Evolutionary conservation across 2,329 filamentous ascomycete genomes (phyloP), one percentile per base, ranked within the genome.

Genomic region (Thelonectria rubi): DNA sequence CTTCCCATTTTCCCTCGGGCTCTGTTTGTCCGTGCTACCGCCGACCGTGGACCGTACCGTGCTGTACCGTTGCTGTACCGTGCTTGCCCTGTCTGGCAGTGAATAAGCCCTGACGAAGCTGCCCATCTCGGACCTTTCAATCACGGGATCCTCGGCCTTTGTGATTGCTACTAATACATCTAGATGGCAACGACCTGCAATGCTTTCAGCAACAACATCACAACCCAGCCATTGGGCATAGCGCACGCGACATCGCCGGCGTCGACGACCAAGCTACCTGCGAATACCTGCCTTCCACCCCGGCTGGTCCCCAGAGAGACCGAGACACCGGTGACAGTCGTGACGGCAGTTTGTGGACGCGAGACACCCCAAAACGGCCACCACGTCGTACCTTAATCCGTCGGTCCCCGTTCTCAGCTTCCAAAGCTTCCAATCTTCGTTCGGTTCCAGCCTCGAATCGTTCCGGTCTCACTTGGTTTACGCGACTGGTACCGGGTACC

Each of bases 51-150:
- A 24, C 39, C 34, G 15, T 39, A 4, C 34, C 9, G 34, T 12
- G 11, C 11, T 14, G n/a, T 18, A n/a, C 14, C n/a, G 5, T 9
- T 42, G n/a, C n/a, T n/a, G 8, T 5, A 15, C 24, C 7, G 18
- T 47, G 43, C 20, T 11, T 26, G 43, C 20, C 45, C 24, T 47
- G 21, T n/a, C 14, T 45, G n/a, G 42, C n/a, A 15, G 15, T 49
- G 47, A 21, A 34, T 49, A 49, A 49, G 26, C 47, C 47, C 47
- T 49, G 47, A 37, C 47, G 30, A 49, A 37, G 47, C 30, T 43
- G n/a, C n/a, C n/a, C n/a, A 34, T 49, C 14, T 18, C 26, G 12
- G 30, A 9, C 17, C 20, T 20, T 14, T 46, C 17, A 37, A 49
- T 49, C 47, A 49, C 47, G 47, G 47, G 47, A 49, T 21, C 30